Percentiles rank a stretch among this genome's conserved stretches.
Evolutionary conservation across 2,329 filamentous ascomycete species (phyloP).

Genomic region (Colletotrichum sp.): DNA sequence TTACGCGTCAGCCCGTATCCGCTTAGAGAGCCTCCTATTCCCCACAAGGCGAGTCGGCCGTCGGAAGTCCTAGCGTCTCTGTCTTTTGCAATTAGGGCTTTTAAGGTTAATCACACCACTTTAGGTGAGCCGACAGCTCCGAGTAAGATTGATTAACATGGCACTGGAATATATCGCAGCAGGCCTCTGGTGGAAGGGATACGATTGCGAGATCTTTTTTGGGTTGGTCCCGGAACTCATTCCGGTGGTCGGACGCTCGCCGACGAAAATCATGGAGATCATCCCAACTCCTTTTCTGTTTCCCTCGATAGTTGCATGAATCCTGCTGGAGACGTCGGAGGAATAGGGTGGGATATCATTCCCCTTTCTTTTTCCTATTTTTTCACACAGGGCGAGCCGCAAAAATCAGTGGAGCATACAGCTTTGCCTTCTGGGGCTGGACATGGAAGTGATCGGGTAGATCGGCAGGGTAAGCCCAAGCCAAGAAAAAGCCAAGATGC

Average conservation of each 20-base stretch:
- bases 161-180: background rate
- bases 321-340: background rate
- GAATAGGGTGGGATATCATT: background rate
- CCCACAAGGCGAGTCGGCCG: background rate
- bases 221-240: background rate
- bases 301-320: background rate
- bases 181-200: background rate
- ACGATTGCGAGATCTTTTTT: background rate
- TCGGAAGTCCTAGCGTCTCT: background rate
- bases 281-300: background rate
- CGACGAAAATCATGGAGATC: background rate
- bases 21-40: background rate
- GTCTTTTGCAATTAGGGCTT: background rate
- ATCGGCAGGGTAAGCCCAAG: constrained; percentile 13
- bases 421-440: background rate
- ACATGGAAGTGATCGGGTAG: constrained; percentile 10
- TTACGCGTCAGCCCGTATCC: constrained; percentile 2
- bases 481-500: constrained; percentile 17
- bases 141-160: background rate
- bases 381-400: background rate
- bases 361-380: background rate
- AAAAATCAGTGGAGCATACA: background rate
- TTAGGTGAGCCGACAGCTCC: background rate
- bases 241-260: background rate
- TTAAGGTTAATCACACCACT: constrained; percentile 2